A percentile compares a stretch with the other conserved stretches of the same genome.
Evolutionary conservation across 1,284 basidiomycete genomes (phyloP).

Genomic region (Ceratobasidium sp.): DNA sequence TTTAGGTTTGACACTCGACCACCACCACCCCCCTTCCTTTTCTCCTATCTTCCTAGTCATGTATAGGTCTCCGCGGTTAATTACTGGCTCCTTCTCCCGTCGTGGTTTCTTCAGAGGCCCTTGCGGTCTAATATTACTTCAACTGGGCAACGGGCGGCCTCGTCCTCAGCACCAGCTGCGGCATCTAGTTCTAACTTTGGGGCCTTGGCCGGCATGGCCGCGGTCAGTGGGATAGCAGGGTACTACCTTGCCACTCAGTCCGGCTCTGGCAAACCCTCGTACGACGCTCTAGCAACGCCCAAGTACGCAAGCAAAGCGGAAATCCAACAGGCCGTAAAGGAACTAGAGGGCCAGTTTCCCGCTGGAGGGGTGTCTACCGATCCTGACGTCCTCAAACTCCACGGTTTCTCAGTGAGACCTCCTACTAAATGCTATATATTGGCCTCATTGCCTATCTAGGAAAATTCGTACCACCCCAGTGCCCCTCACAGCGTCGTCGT

Average conservation of each 20-base stretch:
- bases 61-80: background rate
- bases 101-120: background rate
- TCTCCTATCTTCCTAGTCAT: background rate
- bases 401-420: conserved; percentile 41
- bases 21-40: background rate
- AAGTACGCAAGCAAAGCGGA: conserved; percentile 11
- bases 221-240: conserved; percentile 5
- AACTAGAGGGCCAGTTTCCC: conserved; percentile 17
- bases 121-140: background rate
- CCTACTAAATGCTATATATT: background rate
- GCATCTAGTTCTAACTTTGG: background rate
- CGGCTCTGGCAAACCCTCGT: background rate
- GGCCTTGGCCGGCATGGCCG: background rate
- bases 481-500: conserved; percentile 57
- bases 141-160: background rate
- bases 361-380: conserved; percentile 35
- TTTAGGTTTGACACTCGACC: background rate
- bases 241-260: background rate
- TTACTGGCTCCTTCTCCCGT: conserved; percentile 7
- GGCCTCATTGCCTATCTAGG: background rate
- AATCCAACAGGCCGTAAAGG: conserved; percentile 17
- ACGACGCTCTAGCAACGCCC: conserved; percentile 3
- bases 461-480: conserved; percentile 48
- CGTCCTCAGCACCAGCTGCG: background rate
- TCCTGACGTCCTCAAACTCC: conserved; percentile 38